phyloP scores from a whole-genome alignment of 2,329 filamentous ascomycete species.

The Sarocladium kiliense region DNA sequence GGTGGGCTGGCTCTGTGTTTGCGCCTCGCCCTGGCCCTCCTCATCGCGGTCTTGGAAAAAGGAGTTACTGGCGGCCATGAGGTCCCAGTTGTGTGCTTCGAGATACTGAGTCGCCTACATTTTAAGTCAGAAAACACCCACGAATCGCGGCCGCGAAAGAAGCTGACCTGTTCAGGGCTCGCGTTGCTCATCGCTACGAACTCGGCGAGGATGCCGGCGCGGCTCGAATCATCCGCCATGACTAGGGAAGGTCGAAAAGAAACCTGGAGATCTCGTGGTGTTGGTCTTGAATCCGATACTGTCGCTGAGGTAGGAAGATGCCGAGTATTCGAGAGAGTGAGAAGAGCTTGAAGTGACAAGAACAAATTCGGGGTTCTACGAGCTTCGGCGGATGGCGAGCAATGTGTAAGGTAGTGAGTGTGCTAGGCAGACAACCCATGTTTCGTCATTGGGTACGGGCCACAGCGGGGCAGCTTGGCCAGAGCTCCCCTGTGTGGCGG shows the following conservation, averaged over 20 bases:
- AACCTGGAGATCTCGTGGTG: too few species aligned
- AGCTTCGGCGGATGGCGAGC: neutral
- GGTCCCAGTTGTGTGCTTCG: slow-evolving; percentile 59
- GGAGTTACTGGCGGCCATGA: slow-evolving; percentile 55
- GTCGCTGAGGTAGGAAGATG: too few species aligned
- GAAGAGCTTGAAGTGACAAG: too few species aligned
- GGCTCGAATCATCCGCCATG: slow-evolving; percentile 31
- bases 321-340: too few species aligned
- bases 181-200: slow-evolving; percentile 53
- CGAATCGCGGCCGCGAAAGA: neutral
- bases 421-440: neutral
- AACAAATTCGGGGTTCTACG: neutral
- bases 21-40: slow-evolving; percentile 30
- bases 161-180: slow-evolving; percentile 39
- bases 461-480: neutral
- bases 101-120: slow-evolving; percentile 60
- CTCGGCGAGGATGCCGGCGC: slow-evolving; percentile 42
- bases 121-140: neutral
- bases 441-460: slow-evolving; percentile 1
- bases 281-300: too few species aligned
- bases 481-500: slow-evolving; percentile 7
- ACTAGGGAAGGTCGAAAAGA: too few species aligned
- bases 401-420: neutral
- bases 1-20: slow-evolving; percentile 20
- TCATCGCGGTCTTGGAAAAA: slow-evolving; percentile 57